These are phyloP conservation scores for Acanthamoeba royreba DNA, from an alignment of 208 protist species.

Conservation along the genomic window DNA sequence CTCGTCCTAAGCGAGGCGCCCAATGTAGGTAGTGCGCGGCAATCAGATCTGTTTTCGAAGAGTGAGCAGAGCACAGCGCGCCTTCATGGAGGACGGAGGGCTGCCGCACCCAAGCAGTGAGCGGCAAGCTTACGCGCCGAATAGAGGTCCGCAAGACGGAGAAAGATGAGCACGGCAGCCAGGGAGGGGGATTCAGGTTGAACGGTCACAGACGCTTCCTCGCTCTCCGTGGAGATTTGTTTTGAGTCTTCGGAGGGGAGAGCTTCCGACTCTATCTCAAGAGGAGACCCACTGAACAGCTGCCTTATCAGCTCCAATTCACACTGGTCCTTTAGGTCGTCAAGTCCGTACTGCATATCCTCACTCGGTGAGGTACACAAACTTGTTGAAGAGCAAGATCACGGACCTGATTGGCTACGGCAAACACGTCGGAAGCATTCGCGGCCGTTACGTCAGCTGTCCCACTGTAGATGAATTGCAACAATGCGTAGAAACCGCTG, in stretches of 20 bases:
- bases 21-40: neutral
- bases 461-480: neutral
- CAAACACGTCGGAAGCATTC: neutral
- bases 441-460: neutral
- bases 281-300: neutral
- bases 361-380: too few species aligned
- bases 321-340: neutral
- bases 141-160: neutral
- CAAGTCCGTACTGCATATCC: neutral
- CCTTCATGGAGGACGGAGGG: neutral
- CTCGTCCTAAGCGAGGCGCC: neutral
- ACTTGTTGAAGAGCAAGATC: neutral
- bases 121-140: neutral
- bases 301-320: neutral
- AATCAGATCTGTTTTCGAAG: neutral
- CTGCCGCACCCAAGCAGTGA: neutral
- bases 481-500: neutral
- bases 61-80: too few species aligned
- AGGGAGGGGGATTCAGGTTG: too few species aligned
- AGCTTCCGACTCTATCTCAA: neutral
- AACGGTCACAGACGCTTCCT: neutral
- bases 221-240: too few species aligned
- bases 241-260: too few species aligned
- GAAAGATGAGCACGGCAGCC: neutral
- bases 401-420: neutral